These are phyloP conservation scores for Suillus americanus DNA, from an alignment of 768 basidiomycete species.

Conservation along the genomic window DNA sequence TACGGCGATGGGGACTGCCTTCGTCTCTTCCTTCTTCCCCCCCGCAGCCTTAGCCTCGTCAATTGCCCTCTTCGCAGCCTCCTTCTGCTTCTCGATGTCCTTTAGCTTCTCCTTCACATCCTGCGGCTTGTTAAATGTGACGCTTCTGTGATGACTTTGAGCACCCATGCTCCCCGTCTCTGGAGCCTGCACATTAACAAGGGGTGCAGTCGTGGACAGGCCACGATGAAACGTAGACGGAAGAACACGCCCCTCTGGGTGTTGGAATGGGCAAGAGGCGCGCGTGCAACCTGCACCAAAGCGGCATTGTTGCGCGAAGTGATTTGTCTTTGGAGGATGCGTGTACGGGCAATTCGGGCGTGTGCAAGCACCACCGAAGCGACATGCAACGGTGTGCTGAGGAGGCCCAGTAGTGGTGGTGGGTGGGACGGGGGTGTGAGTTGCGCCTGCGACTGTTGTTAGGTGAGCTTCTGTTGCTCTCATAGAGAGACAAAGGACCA, in stretches of 20 bases:
- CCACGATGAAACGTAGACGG: slow-evolving; percentile 83
- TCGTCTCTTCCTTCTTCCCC: slow-evolving; percentile 61
- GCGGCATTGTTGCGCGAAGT: slow-evolving; percentile 62
- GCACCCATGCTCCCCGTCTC: slow-evolving; percentile 67
- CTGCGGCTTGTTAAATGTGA: slow-evolving; percentile 60
- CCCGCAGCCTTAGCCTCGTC: slow-evolving; percentile 62
- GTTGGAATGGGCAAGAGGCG: slow-evolving; percentile 84
- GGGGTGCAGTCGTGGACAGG: slow-evolving; percentile 54
- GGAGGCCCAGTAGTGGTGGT: slow-evolving; percentile 23
- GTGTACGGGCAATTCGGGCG: slow-evolving; percentile 66
- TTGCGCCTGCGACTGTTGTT: slow-evolving; percentile 32
- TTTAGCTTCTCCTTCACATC: slow-evolving; percentile 47
- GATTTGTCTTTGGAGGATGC: slow-evolving; percentile 54
- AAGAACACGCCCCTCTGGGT: slow-evolving; percentile 83
- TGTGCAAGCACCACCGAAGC: slow-evolving; percentile 72
- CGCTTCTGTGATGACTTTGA: slow-evolving; percentile 64
- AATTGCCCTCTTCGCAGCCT: slow-evolving; percentile 69
- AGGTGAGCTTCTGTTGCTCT: slow-evolving; percentile 14
- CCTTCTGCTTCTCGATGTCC: slow-evolving; percentile 43
- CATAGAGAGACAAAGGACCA: slow-evolving; percentile 5
- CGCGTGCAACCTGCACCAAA: slow-evolving; percentile 88
- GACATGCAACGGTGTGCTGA: slow-evolving; percentile 48
- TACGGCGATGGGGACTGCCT: slow-evolving; percentile 42
- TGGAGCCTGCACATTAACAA: slow-evolving; percentile 61
- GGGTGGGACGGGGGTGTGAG: slow-evolving; percentile 35